Evolutionary conservation across 2,329 filamentous ascomycete species (phyloP).

Genomic region (Pyrenochaeta sp.): DNA sequence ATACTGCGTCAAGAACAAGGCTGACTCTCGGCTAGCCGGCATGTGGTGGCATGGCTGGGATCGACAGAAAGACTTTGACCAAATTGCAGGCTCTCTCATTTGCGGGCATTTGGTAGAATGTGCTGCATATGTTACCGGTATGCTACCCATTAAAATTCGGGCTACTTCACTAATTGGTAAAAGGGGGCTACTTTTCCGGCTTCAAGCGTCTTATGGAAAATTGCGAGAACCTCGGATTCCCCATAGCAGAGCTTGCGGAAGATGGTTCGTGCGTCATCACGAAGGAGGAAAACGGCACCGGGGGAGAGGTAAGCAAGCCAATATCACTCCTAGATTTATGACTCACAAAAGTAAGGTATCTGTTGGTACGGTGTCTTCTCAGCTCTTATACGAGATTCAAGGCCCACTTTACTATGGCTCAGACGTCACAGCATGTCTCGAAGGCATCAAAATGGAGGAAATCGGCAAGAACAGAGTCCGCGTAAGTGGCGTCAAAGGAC

Average conservation of each 20-base stretch:
- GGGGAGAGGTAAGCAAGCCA: neutral
- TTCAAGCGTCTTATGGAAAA: constrained; percentile 49
- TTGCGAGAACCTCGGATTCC: constrained; percentile 50
- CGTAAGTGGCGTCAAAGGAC: constrained; percentile 54
- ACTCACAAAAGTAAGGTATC: constrained; percentile 29
- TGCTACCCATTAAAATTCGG: neutral
- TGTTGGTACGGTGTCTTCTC: constrained; percentile 60
- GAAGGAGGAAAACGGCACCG: constrained; percentile 48
- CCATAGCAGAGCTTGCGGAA: constrained; percentile 56
- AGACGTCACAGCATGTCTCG: constrained; percentile 62
- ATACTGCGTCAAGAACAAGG: neutral
- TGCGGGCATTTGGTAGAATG: constrained; percentile 66
- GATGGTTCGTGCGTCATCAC: constrained; percentile 56
- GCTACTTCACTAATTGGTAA: neutral
- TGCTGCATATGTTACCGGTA: constrained; percentile 59
- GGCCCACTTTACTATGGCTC: constrained; percentile 59
- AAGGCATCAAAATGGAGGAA: constrained; percentile 58
- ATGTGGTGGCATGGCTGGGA: constrained; percentile 56
- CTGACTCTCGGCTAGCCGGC: constrained; percentile 25
- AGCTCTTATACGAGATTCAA: constrained; percentile 47
- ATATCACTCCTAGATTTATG: neutral
- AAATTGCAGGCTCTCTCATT: constrained; percentile 59
- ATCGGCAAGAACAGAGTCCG: constrained; percentile 54
- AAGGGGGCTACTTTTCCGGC: constrained; percentile 58
- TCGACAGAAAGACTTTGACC: constrained; percentile 53